Evolutionary conservation across 345 rosid species (phyloP).

Genomic region (Heritiera littoralis): DNA sequence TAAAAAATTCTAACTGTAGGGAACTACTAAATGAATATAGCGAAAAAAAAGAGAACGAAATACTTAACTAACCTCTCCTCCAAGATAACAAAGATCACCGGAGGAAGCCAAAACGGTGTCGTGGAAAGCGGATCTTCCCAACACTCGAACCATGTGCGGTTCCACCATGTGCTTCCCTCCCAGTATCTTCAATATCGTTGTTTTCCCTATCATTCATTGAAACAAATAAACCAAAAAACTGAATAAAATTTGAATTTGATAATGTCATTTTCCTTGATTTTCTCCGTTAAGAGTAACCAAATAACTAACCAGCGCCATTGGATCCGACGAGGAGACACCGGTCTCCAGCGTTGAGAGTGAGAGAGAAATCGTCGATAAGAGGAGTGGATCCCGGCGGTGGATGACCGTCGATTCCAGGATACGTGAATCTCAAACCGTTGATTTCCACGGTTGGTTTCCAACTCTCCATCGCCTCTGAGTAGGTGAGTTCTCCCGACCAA

Average conservation of each 20-base stretch:
- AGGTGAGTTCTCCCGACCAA: not conserved
- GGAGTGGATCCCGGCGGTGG: slow-evolving; percentile 87
- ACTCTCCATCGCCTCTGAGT: slow-evolving; percentile 33
- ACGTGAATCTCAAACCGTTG: slow-evolving; percentile 80
- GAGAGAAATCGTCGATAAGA: slow-evolving; percentile 66
- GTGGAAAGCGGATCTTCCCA: slow-evolving; percentile 89
- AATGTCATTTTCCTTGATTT: not conserved
- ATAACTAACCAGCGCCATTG: slow-evolving; percentile 80
- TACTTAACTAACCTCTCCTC: slow-evolving; percentile 71
- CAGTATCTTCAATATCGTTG: slow-evolving; percentile 83
- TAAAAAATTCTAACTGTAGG: not conserved
- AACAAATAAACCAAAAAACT: not conserved
- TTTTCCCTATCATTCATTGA: slow-evolving; percentile 53
- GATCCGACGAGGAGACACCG: slow-evolving; percentile 98
- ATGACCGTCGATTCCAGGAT: slow-evolving; percentile 94
- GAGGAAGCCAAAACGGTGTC: slow-evolving; percentile 82
- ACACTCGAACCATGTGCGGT: slow-evolving; percentile 84
- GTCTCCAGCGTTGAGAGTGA: slow-evolving; percentile 60
- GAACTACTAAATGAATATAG: not conserved
- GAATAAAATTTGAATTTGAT: not conserved
- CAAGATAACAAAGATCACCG: slow-evolving; percentile 92
- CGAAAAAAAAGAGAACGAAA: not conserved
- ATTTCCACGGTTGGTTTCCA: slow-evolving; percentile 57
- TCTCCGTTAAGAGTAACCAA: not conserved
- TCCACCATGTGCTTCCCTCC: slow-evolving; percentile 99